Evolutionary conservation across 306 rosid species (phyloP).

Genomic region (Ceratonia siliqua): DNA sequence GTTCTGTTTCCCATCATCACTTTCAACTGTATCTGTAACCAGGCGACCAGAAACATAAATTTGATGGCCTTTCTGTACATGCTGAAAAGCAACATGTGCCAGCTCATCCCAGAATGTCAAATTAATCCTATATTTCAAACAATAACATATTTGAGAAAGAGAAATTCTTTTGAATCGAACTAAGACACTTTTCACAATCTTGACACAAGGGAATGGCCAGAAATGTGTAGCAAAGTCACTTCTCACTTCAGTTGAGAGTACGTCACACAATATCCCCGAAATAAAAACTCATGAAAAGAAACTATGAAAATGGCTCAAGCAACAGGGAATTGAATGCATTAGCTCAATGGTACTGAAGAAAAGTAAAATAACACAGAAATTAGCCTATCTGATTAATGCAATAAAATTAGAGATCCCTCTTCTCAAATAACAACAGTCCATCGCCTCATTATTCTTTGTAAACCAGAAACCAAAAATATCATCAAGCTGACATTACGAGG

Average conservation of each 20-base stretch:
- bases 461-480: background rate
- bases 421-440: background rate
- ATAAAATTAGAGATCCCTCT: background rate
- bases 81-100: constrained; percentile 75
- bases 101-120: constrained; percentile 92
- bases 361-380: background rate
- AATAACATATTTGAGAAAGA: constrained; percentile 7
- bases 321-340: background rate
- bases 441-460: background rate
- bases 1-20: constrained; percentile 71
- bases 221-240: background rate
- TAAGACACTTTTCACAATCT: background rate
- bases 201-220: background rate
- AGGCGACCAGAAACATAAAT: constrained; percentile 82
- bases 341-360: background rate
- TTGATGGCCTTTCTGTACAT: constrained; percentile 74
- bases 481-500: background rate
- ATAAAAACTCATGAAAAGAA: background rate
- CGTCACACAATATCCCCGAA: background rate
- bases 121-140: constrained; percentile 52
- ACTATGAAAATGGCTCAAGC: background rate
- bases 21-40: constrained; percentile 69
- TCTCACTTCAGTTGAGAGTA: background rate
- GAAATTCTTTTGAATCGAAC: background rate
- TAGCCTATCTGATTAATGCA: background rate